These are phyloP conservation scores for Mycena haematopus DNA, from an alignment of 768 basidiomycete species.

Conservation along the genomic window DNA sequence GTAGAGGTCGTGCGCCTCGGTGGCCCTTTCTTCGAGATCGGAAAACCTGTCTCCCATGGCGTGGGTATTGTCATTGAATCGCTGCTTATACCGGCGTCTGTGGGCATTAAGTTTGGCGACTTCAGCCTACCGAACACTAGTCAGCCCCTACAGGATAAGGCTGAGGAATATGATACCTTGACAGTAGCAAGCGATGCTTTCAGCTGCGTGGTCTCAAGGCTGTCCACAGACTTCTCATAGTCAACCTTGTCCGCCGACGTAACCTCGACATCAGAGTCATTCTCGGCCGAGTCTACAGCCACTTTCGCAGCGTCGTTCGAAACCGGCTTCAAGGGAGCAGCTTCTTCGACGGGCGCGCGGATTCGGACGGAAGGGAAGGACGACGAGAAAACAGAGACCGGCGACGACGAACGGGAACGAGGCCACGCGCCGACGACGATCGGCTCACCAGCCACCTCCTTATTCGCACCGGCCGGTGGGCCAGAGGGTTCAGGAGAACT, in stretches of 20 bases:
- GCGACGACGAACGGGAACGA: conserved; percentile 42
- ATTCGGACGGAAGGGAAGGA: conserved; percentile 20
- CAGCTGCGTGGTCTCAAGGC: conserved; percentile 20
- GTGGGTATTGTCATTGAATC: conserved; percentile 49
- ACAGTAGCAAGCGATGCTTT: conserved; percentile 24
- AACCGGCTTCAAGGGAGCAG: conserved; percentile 26
- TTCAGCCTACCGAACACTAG: conserved; percentile 37
- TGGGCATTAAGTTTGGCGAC: conserved; percentile 46
- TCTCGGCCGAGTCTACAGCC: conserved; percentile 32
- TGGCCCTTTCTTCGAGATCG: conserved; percentile 47
- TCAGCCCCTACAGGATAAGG: conserved; percentile 10
- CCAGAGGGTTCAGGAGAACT: conserved; percentile 29
- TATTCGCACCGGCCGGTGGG: conserved; percentile 6
- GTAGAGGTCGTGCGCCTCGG: conserved; percentile 45
- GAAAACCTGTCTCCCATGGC: conserved; percentile 47
- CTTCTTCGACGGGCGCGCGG: conserved; percentile 19
- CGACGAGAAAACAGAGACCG: conserved; percentile 26
- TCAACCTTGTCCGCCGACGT: conserved; percentile 4
- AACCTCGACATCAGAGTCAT: conserved; percentile 12
- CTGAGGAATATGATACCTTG: conserved; percentile 22
- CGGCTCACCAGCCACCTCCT: conserved; percentile 38
- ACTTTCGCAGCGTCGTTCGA: conserved; percentile 20
- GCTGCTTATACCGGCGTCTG: conserved; percentile 47
- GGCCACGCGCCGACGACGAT: conserved; percentile 53
- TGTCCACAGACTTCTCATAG: conserved; percentile 12